Base-by-base conservation (phyloP, 2,329 filamentous ascomycete species). In the Colletotrichum magnum region DNA sequence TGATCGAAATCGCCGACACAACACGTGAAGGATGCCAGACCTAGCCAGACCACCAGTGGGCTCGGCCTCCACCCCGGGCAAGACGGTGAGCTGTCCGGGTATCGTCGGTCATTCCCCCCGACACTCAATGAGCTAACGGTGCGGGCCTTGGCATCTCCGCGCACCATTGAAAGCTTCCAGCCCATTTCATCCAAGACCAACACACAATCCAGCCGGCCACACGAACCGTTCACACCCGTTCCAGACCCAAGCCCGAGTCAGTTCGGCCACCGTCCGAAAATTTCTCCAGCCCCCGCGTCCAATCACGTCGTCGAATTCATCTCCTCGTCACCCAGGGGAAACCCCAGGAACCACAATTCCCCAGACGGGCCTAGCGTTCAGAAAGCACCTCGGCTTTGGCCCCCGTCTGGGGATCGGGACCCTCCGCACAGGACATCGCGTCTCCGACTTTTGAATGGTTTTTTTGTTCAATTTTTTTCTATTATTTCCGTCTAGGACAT, bases 371-470 rank as follows among this genome's bases (percentile, higher is more conserved):
- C 62, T 69, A 69, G 67, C 57, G 62, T 15, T 43, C n/a, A 18
- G 6, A 45, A 32, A 21, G 26, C 50, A 63, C 67, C 67, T 69
- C 67, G 67, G 67, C 62, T 41, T 57, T 66, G 56, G 26, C 36
- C 67, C 67, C 57, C 67, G 57, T 69, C 67, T 69, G 67, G 67
- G 66, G 67, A 61, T 69, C 32, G 54, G 21, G 56, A 45, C 39
- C 18, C 66, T 69, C 61, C 50, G 50, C 66, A 26, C 6, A 56
- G 51, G 56, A 61, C 63, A 45, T 41, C 45, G 51, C 51, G 32
- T 56, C 50, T 61, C 21, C 6, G 10, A 21, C 50, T 28, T 43
- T 39, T 64, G 2, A 10, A 1, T 15, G 9, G 6, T 15, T n/a
- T 53, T 62, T 57, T 43, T 45, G 7, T 43, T 58, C 47, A 3